phyloP scores from a whole-genome alignment of 73 alveolate species.

The Breviolum minutum region DNA sequence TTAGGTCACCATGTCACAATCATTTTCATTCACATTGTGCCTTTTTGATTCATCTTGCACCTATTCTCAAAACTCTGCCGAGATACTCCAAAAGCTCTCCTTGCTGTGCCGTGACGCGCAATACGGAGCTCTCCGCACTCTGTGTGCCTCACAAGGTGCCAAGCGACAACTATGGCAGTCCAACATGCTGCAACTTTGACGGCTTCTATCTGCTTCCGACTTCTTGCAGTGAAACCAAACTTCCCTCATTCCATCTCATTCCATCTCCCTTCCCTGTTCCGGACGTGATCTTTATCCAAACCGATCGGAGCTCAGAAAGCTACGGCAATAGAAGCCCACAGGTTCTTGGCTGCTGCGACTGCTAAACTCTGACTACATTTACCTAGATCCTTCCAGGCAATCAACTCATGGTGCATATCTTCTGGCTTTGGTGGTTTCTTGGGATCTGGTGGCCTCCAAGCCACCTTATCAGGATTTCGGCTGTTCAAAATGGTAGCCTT shows the following conservation, averaged over 20 bases:
- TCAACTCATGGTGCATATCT: constrained; percentile 61
- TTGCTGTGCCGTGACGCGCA: constrained; percentile 86
- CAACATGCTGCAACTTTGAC: too few species aligned
- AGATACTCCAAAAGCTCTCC: constrained; percentile 77
- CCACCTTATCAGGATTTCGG: constrained; percentile 20
- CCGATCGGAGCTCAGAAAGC: neutral
- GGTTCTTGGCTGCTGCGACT: constrained; percentile 22
- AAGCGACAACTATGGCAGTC: neutral
- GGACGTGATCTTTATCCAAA: neutral
- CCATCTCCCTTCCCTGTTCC: neutral
- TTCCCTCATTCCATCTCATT: neutral
- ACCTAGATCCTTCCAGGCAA: constrained; percentile 34
- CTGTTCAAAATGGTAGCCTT: constrained; percentile 26
- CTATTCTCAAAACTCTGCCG: neutral
- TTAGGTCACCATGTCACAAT: too few species aligned
- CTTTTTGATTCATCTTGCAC: neutral
- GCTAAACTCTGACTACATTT: constrained; percentile 30
- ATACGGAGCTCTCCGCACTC: constrained; percentile 67
- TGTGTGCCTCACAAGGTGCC: constrained; percentile 1
- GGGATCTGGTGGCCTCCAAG: constrained; percentile 83
- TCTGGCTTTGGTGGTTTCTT: constrained; percentile 8
- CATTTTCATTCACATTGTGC: too few species aligned
- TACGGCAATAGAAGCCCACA: constrained; percentile 12
- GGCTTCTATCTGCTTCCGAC: too few species aligned
- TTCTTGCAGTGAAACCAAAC: neutral